phyloP scores from a whole-genome alignment of 139 green algal species.

The Chlorella vulgaris region DNA sequence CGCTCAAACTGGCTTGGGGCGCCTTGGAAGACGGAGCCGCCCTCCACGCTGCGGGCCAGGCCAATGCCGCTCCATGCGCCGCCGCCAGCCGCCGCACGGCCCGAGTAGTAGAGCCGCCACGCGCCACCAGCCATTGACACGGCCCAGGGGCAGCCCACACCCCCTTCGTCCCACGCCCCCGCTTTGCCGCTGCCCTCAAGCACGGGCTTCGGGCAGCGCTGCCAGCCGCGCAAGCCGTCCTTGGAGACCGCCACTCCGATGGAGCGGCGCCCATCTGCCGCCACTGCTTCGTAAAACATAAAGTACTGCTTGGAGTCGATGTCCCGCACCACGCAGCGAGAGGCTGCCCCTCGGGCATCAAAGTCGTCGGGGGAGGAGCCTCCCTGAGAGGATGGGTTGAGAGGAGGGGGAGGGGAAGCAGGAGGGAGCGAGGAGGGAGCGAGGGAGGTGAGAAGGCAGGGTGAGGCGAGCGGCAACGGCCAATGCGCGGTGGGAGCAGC shows the following conservation, averaged over 20 bases:
- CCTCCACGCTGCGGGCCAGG: conserved; percentile 54
- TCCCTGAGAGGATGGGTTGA: conserved; percentile 21
- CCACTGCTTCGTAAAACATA: conserved; percentile 93
- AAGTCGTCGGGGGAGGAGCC: conserved; percentile 42
- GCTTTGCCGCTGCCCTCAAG: conserved; percentile 19
- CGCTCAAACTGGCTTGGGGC: conserved; percentile 41
- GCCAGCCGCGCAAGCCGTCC: conserved; percentile 71
- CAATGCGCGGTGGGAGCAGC: no score
- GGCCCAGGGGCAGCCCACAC: conserved; percentile 58
- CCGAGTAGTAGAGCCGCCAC: conserved; percentile 89
- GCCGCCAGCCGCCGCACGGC: conserved; percentile 20
- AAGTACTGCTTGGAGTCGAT: conserved; percentile 76
- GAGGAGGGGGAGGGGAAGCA: not conserved
- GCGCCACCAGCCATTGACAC: conserved; percentile 6
- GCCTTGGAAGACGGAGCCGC: conserved; percentile 25
- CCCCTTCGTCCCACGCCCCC: conserved; percentile 76
- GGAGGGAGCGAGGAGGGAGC: no score
- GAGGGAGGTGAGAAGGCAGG: no score
- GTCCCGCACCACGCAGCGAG: conserved; percentile 69
- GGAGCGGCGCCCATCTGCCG: conserved; percentile 57
- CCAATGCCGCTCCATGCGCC: conserved; percentile 60
- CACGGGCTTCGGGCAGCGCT: conserved; percentile 42
- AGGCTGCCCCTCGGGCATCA: conserved; percentile 65
- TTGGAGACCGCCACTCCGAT: conserved; percentile 82
- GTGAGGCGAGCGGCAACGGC: no score